phyloP scores from a whole-genome alignment of 2,329 filamentous ascomycete genomes.

The Cladosporium velox region DNA sequence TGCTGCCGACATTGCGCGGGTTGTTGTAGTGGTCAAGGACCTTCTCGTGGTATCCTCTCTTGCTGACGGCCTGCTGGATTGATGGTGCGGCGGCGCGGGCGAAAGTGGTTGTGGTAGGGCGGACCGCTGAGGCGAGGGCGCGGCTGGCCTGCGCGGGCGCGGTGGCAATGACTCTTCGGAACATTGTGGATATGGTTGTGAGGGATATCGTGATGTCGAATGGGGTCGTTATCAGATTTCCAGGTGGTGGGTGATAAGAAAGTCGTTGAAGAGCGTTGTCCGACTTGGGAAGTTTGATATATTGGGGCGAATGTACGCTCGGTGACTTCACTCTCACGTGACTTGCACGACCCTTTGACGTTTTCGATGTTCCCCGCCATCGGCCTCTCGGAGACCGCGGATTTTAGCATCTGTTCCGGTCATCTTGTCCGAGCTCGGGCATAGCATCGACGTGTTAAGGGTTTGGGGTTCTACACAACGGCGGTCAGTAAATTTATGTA shows the following conservation, averaged over 20 bases:
- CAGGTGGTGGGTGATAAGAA: slow-evolving; percentile 10
- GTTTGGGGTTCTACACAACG: neutral
- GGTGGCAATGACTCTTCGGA: slow-evolving; percentile 57
- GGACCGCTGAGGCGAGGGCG: slow-evolving; percentile 51
- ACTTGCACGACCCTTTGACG: slow-evolving; percentile 6
- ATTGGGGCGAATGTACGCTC: slow-evolving; percentile 15
- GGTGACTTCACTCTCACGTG: slow-evolving; percentile 7
- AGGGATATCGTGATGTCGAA: neutral
- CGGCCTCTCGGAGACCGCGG: neutral
- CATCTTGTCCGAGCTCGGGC: neutral
- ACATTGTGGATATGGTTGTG: slow-evolving; percentile 48
- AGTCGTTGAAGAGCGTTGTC: slow-evolving; percentile 15
- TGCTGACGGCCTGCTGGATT: slow-evolving; percentile 38
- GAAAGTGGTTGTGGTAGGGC: slow-evolving; percentile 47
- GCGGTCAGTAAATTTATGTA: neutral
- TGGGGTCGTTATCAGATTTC: neutral
- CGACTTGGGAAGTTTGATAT: slow-evolving; percentile 8
- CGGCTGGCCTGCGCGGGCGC: slow-evolving; percentile 56
- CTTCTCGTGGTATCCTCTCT: slow-evolving; percentile 66
- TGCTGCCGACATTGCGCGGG: slow-evolving; percentile 76
- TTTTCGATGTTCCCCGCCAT: slow-evolving; percentile 2
- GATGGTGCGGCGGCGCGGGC: slow-evolving; percentile 45
- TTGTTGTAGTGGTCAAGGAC: slow-evolving; percentile 80
- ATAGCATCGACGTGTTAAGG: neutral
- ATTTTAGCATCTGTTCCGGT: neutral